These are phyloP conservation scores for Penicillium janthinellum DNA, from an alignment of 2,329 filamentous ascomycete genomes.

Conservation along the genomic window DNA sequence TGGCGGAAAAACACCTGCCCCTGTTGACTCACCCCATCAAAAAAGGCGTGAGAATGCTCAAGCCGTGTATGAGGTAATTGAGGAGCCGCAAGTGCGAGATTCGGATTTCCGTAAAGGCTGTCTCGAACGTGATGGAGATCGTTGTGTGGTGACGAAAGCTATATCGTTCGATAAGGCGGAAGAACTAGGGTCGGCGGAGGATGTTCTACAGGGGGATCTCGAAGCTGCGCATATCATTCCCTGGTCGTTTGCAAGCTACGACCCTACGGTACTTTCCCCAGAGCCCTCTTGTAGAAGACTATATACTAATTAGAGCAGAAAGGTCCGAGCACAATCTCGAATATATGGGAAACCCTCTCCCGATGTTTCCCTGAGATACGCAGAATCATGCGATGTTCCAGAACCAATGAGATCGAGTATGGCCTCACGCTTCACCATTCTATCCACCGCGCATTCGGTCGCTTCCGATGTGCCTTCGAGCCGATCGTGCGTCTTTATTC, in stretches of 20 bases:
- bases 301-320: not conserved
- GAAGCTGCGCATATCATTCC: not conserved
- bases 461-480: conserved; percentile 7
- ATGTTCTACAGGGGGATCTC: not conserved
- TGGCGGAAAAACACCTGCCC: not conserved
- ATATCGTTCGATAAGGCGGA: not conserved
- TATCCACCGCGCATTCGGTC: conserved; percentile 1
- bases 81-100: not conserved
- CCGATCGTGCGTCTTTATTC: not conserved
- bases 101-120: not conserved
- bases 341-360: conserved; percentile 6
- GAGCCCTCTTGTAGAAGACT: not conserved
- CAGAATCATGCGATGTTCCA: not conserved
- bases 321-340: not conserved
- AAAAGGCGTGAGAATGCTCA: not conserved
- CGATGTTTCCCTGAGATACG: conserved; percentile 4
- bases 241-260: not conserved
- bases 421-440: conserved; percentile 2
- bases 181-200: not conserved
- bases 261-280: not conserved
- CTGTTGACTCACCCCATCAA: not conserved
- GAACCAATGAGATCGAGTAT: conserved; percentile 7
- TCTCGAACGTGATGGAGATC: not conserved
- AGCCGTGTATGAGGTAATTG: not conserved
- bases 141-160: not conserved